Base-by-base conservation (phyloP, 805 yeast genomes). In the Diddensiella santjacobensis region DNA sequence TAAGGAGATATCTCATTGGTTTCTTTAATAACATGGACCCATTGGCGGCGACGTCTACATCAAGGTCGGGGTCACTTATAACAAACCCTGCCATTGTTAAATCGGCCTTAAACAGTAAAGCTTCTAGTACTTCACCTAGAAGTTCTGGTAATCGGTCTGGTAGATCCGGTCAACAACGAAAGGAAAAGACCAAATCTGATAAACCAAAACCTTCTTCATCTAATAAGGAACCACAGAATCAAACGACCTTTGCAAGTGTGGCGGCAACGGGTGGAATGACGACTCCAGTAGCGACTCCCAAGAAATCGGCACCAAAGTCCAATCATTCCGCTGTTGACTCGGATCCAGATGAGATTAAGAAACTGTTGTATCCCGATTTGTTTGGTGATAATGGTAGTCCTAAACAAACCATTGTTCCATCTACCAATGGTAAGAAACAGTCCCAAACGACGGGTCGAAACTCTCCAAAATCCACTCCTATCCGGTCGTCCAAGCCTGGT, bases 41-140 rank as follows among this genome's bases (percentile, higher is more conserved):
- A n/a, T n/a, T n/a, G n/a, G n/a, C n/a, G n/a, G n/a, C n/a, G n/a
- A n/a, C n/a, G n/a, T n/a, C n/a, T n/a, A n/a, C n/a, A n/a, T n/a
- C n/a, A n/a, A 24, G 47, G 6, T 23, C 47, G 4, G 51, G 51
- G 3, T 35, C 52, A 4, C 26, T 57, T 11, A 57, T 57, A 31
- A 55, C 59, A 11, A 55, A 57, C 37, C 59, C 58, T 15, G 51
- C 58, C 15, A 54, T 57, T 31, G 60, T 57, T 24, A 48, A 52
- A 47, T 51, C 56, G 31, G 60, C 60, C 24, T 31, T 57, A 35
- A 52, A 35, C n/a, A 51, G 48, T 31, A 48, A 51, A 42, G 38
- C 20, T 13, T 35, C 38, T 17, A 17, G 38, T 8, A 17, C 8
- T 35, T n/a, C n/a, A n/a, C 40, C 20, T n/a, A 15, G 20, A n/a